Evolutionary conservation across 257 asterid species (phyloP), one percentile per base, ranked within the genome.

Genomic region (Solanum clarkiae): DNA sequence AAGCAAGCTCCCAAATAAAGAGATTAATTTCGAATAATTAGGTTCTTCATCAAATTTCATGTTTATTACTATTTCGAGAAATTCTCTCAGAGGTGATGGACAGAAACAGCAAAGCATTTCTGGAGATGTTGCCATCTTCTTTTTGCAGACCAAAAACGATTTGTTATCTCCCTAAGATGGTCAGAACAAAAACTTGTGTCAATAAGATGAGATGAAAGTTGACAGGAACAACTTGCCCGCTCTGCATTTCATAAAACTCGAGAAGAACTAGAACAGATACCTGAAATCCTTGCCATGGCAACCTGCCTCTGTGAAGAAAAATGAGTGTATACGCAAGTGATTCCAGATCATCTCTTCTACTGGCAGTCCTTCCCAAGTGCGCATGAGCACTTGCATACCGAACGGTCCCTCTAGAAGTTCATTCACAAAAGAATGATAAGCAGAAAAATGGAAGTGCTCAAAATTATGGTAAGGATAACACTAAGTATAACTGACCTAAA

Each of bases 231-330:
- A 77, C 47, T 77, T 51, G 63, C 14, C 12, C 55, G 56, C 36
- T 55, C 4, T 70, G 71, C 65, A 74, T 16, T 51, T 77, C 47
- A 51, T 24, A 51, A 26, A 53, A 15, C 63, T 47, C 36, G 49
- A 77, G 63, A 77, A 51, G 26, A 77, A 63, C 82, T 77, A 40
- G 17, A 16, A 66, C 69, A 63, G 74, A 26, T 75, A 89, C 93
- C 89, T 90, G 93, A 86, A 81, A 90, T 24, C 93, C 93, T 89
- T 90, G 93, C 93, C 93, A 90, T 13, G 93, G 93, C 82, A 90
- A 59, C 89, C 91, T 80, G 84, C 93, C 93, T 84, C 85, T 84
- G 80, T 88, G 91, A 87, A 90, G 91, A 85, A 90, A 90, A 60
- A 90, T 70, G 47, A 90, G 93, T 10, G 93, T 87, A 83, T 90